Conservation (phyloP, 306 rosid genomes). For the Echinosophora koreensis region DNA sequence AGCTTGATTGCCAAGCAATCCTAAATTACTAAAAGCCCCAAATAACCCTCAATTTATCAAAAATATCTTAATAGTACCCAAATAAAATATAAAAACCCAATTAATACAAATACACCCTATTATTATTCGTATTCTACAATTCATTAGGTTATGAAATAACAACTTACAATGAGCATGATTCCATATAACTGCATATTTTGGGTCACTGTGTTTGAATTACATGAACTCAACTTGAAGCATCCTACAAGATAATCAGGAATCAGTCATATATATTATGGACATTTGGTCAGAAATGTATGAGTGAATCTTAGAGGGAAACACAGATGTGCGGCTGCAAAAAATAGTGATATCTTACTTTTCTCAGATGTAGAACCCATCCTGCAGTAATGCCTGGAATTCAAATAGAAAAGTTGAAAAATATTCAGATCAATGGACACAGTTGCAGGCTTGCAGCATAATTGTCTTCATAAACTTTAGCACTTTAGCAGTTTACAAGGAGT, state of each 20-base stretch:
- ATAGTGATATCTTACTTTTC: conserved; percentile 54
- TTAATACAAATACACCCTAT: conserved; percentile 9
- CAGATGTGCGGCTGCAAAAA: not conserved
- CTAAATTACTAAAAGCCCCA: conserved; percentile 1
- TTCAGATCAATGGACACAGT: conserved; percentile 32
- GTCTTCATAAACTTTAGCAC: conserved; percentile 3
- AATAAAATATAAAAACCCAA: not conserved
- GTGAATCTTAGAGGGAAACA: conserved; percentile 1
- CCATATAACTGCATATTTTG: conserved; percentile 77
- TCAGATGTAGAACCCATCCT: conserved; percentile 79
- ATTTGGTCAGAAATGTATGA: not conserved
- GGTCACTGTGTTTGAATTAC: conserved; percentile 63
- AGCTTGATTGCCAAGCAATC: not conserved
- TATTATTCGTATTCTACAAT: conserved; percentile 8
- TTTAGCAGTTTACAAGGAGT: conserved; percentile 30
- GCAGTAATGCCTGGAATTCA: conserved; percentile 76
- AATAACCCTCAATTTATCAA: not conserved
- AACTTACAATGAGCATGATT: conserved; percentile 77
- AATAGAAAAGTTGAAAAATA: conserved; percentile 24
- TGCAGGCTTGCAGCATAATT: conserved; percentile 2
- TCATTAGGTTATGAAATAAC: conserved; percentile 7
- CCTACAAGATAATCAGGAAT: conserved; percentile 56
- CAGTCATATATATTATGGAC: conserved; percentile 31
- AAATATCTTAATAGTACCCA: not conserved
- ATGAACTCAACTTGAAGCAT: conserved; percentile 76